Percentiles rank a stretch among this genome's conserved stretches.
These are phyloP conservation scores for Phytophthora pseudosyringae DNA, from an alignment of 352 stramenopile genomes.

Conservation along the genomic window DNA sequence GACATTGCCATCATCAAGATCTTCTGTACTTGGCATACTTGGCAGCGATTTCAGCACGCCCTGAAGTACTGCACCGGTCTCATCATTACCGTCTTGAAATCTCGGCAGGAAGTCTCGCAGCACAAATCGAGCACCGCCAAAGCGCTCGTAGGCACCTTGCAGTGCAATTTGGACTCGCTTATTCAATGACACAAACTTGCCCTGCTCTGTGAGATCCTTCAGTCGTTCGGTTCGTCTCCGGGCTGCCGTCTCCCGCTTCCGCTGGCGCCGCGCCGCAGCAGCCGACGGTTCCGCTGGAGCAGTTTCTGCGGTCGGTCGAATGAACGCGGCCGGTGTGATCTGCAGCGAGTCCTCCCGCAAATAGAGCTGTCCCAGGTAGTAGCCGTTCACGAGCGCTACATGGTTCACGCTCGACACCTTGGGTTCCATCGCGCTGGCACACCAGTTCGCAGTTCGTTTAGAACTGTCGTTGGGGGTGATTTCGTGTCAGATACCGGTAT, in stretches of 20 bases:
- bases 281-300: background rate
- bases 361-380: constrained; percentile 49
- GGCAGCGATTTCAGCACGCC: constrained; percentile 16
- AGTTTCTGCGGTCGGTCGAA: constrained; percentile 9
- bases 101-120: constrained; percentile 21
- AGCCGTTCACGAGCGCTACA: constrained; percentile 50
- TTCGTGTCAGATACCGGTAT: too few species aligned
- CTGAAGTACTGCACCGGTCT: background rate
- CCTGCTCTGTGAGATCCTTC: constrained; percentile 42
- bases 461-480: too few species aligned
- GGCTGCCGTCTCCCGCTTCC: constrained; percentile 45
- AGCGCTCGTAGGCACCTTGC: constrained; percentile 24
- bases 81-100: constrained; percentile 5
- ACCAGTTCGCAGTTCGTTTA: too few species aligned
- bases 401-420: constrained; percentile 53
- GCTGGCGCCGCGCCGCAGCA: constrained; percentile 37
- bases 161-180: constrained; percentile 23
- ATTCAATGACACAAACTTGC: constrained; percentile 63
- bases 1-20: constrained; percentile 19
- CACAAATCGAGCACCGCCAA: constrained; percentile 34
- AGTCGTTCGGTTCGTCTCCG: constrained; percentile 37
- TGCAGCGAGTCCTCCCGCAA: constrained; percentile 44
- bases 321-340: constrained; percentile 35
- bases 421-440: too few species aligned
- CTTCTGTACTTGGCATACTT: background rate